Evolutionary conservation across 2,329 filamentous ascomycete genomes (phyloP).

Genomic region (Nemania sp.): DNA sequence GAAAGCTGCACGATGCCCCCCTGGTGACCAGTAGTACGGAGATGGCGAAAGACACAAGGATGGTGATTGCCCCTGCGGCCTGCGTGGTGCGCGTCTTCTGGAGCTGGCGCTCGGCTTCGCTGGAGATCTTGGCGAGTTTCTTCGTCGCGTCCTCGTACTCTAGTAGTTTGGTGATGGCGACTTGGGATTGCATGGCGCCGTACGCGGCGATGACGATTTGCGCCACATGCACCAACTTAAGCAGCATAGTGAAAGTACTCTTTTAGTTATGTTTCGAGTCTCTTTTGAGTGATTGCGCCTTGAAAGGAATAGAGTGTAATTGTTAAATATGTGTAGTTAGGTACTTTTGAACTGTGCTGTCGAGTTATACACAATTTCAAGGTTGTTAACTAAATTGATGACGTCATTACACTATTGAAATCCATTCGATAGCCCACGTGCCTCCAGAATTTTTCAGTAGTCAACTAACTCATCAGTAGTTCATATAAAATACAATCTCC

Average conservation of each 20-base stretch:
- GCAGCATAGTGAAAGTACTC: conserved; percentile 39
- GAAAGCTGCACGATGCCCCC: conserved; percentile 31
- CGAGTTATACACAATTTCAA: too few relatives aligned
- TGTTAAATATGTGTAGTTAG: too few relatives aligned
- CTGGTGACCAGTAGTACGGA: conserved; percentile 39
- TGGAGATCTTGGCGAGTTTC: conserved; percentile 59
- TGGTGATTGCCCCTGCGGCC: conserved; percentile 54
- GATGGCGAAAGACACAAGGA: conserved; percentile 45
- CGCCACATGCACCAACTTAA: conserved; percentile 52
- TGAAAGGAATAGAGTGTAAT: too few relatives aligned
- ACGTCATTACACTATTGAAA: conserved; percentile 24
- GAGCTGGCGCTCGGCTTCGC: conserved; percentile 56
- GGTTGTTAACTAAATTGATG: not conserved
- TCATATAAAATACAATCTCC: not conserved
- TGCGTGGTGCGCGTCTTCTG: conserved; percentile 60
- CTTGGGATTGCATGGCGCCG: conserved; percentile 56
- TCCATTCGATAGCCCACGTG: conserved; percentile 22
- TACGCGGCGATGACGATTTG: conserved; percentile 57
- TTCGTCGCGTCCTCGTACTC: conserved; percentile 59
- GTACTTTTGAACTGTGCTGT: too few relatives aligned
- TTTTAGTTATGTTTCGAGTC: too few relatives aligned
- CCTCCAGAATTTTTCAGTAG: not conserved
- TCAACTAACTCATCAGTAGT: not conserved
- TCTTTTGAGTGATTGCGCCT: too few relatives aligned
- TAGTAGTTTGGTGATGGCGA: conserved; percentile 58